phyloP scores from a whole-genome alignment of 2,329 filamentous ascomycete species.

The Graphium sp. region DNA sequence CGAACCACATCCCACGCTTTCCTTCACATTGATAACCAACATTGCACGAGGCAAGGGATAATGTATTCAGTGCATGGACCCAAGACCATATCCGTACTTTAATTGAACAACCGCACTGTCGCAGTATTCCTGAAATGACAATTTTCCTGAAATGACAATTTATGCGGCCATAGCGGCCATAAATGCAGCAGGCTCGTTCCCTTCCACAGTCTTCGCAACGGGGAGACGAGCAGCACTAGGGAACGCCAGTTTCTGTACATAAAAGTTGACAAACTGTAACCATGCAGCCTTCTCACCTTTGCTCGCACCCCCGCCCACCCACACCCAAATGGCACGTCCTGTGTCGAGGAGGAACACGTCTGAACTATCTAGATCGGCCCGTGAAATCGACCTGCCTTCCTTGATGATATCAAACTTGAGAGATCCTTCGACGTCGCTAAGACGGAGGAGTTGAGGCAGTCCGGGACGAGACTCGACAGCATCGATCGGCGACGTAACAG shows the following conservation, averaged over 20 bases:
- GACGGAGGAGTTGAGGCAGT: constrained; percentile 32
- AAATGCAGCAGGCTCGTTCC: constrained; percentile 36
- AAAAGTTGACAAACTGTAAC: constrained; percentile 41
- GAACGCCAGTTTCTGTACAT: constrained; percentile 19
- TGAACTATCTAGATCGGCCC: constrained; percentile 33
- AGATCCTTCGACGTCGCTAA: constrained; percentile 43
- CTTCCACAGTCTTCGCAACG: constrained; percentile 39
- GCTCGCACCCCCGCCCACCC: constrained; percentile 45
- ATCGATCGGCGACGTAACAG: too few species aligned
- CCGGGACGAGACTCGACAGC: constrained; percentile 2
- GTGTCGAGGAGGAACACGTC: constrained; percentile 49
- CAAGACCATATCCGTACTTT: too few species aligned
- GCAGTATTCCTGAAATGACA: too few species aligned
- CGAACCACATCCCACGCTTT: too few species aligned
- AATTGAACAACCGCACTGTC: too few species aligned
- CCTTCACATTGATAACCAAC: too few species aligned
- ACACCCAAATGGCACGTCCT: constrained; percentile 44
- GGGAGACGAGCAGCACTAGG: constrained; percentile 13
- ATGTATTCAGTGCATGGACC: too few species aligned
- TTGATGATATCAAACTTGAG: constrained; percentile 41
- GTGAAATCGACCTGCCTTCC: constrained; percentile 26
- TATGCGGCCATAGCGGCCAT: constrained; percentile 23
- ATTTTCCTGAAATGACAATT: too few species aligned
- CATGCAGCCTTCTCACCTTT: constrained; percentile 40
- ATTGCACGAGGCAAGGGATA: too few species aligned